A percentile compares a stretch with the other conserved stretches of the same genome.
phyloP scores from a whole-genome alignment of 2,329 filamentous ascomycete genomes.

The Tolypocladium inflatum region DNA sequence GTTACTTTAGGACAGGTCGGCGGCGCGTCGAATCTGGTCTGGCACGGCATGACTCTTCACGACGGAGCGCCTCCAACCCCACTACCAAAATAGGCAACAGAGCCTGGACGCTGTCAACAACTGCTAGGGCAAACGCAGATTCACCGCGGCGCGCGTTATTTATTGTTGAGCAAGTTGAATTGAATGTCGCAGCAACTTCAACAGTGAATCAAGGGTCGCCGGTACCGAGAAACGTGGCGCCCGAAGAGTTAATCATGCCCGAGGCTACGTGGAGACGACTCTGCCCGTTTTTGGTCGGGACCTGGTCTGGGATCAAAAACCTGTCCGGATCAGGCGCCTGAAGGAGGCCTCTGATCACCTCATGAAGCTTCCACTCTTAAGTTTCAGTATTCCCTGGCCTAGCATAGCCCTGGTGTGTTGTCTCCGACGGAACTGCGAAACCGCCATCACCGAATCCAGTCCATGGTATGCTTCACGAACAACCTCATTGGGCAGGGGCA shows the following conservation, averaged over 20 bases:
- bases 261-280: background rate
- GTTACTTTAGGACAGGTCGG: background rate
- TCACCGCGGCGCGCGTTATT: too few relatives aligned
- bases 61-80: background rate
- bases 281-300: background rate
- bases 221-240: too few relatives aligned
- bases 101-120: too few relatives aligned
- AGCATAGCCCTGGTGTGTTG: background rate
- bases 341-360: conserved; percentile 5
- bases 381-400: conserved; percentile 4
- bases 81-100: background rate
- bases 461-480: too few relatives aligned
- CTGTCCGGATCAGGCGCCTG: conserved; percentile 1
- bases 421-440: too few relatives aligned
- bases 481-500: too few relatives aligned
- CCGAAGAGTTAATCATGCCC: background rate
- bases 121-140: too few relatives aligned
- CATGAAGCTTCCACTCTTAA: conserved; percentile 2
- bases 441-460: too few relatives aligned
- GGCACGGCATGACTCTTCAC: background rate
- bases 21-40: background rate
- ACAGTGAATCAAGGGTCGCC: too few relatives aligned
- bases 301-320: background rate
- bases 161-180: too few relatives aligned
- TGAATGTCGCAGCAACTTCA: too few relatives aligned